Conservation (phyloP, 352 stramenopile species). For the Vaucheria bursata region DNA sequence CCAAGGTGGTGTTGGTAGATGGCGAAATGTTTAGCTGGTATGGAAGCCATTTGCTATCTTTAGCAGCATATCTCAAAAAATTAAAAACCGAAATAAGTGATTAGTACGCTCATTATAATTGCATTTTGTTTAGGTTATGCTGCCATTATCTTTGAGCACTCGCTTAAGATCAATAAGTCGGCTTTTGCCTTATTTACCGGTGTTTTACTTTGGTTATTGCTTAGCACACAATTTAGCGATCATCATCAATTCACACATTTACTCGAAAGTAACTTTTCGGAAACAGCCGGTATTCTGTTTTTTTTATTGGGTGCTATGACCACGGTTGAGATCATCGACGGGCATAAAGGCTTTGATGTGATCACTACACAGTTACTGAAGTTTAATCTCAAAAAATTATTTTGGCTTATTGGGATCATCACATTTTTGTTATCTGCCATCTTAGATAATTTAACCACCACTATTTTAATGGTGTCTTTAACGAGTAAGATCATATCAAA, state of each 20-base stretch:
- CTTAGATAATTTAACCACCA: conserved; percentile 68
- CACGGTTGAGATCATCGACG: conserved; percentile 67
- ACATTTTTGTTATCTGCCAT: conserved; percentile 67
- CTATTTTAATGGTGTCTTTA: conserved; percentile 66
- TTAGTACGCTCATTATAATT: too few relatives aligned
- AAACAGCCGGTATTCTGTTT: conserved; percentile 69
- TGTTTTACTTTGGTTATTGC: conserved; percentile 62
- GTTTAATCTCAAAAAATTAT: conserved; percentile 57
- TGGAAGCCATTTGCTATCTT: not conserved
- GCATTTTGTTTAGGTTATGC: conserved; percentile 66
- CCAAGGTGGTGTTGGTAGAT: not conserved
- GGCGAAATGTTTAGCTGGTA: conserved; percentile 4
- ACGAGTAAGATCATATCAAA: conserved; percentile 61
- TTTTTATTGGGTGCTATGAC: conserved; percentile 65
- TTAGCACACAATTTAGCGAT: conserved; percentile 64
- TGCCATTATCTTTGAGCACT: conserved; percentile 69
- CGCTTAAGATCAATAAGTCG: conserved; percentile 69
- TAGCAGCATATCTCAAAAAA: not conserved
- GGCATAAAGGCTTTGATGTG: conserved; percentile 65
- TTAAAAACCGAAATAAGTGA: too few relatives aligned
- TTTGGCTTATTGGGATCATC: conserved; percentile 65
- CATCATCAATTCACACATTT: conserved; percentile 50
- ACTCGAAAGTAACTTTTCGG: conserved; percentile 53
- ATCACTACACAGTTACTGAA: conserved; percentile 57
- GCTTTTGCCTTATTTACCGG: conserved; percentile 62